Base-by-base conservation (phyloP, 345 rosid genomes). In the Populus euphratica region DNA sequence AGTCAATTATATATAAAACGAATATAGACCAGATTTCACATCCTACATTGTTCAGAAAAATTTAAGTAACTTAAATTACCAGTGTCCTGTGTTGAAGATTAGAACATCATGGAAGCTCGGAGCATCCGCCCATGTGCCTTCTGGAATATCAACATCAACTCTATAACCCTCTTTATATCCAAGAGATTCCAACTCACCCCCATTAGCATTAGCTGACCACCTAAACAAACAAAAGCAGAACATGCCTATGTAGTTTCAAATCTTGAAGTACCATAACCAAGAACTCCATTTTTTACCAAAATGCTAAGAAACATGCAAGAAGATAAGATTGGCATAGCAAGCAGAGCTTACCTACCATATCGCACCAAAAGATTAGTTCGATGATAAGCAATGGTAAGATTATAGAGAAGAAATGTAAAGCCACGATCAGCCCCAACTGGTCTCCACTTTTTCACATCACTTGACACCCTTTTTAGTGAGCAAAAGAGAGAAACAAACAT, bases 361-460 rank as follows among this genome's bases (percentile, higher is more conserved):
- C 89, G 96, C 6, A 89, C 96, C 86, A 93, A 81, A 25, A 96
- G 96, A 88, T 92, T 96, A 1, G 99, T 96, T 73, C 97, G 87
- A 78, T 96, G 99, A 77, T 96, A 96, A 0, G 99, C 93, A 81
- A 96, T 87, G 23, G 97, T 96, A 21, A 96, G 89, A 83, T 96
- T 96, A 78, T 92, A 90, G 7, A 36, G 82, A 82, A 88, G 82
- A 86, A 92, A 93, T 0, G 96, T 93, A 79, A 90, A 93, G n/a
- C 98, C 99, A 27, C 98, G 93, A 86, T 96, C 98, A 4, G 98
- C 97, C 78, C 94, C 93, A 1, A 81, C 94, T 10, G 97, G 98
- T 2, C 99, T 90, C 99, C 98, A 96, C 86, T 96, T 96, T 83
- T 90, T 93, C 77, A 93, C 79, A 31, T 88, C 94, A 78, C 84